These are phyloP conservation scores for Astragalus glycyphyllos DNA, from an alignment of 306 rosid species.

Conservation along the genomic window DNA sequence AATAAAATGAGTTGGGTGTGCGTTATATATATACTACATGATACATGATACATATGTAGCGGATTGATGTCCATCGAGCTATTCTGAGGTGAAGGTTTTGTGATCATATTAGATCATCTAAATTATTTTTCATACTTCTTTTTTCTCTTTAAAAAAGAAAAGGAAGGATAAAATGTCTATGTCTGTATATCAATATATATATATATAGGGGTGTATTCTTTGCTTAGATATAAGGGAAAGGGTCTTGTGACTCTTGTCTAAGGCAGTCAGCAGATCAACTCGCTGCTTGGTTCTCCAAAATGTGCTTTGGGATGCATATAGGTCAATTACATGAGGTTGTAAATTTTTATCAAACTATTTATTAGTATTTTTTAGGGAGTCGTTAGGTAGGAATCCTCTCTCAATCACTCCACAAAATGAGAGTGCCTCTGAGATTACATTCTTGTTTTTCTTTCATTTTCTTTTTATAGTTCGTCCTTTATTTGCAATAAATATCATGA, in stretches of 20 bases:
- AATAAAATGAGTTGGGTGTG: slow-evolving; percentile 45
- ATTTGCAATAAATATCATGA: slow-evolving; percentile 9
- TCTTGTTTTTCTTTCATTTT: not conserved
- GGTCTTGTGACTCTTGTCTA: not conserved
- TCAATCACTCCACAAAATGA: slow-evolving; percentile 5
- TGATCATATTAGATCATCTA: slow-evolving; percentile 34
- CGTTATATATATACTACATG: not conserved
- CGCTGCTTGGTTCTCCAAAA: slow-evolving; percentile 44
- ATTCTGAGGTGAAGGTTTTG: slow-evolving; percentile 42
- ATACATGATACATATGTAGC: not conserved
- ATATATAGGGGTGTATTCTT: slow-evolving; percentile 40
- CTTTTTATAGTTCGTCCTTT: not conserved
- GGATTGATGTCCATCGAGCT: not conserved
- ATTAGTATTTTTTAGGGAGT: slow-evolving; percentile 22
- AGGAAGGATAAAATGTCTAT: slow-evolving; percentile 35
- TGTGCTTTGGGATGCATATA: slow-evolving; percentile 40
- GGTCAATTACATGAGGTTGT: slow-evolving; percentile 43
- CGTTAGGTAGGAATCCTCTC: slow-evolving; percentile 41
- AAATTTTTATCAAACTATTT: slow-evolving; percentile 29
- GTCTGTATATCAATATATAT: not conserved
- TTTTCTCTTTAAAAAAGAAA: slow-evolving; percentile 28
- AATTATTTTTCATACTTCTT: slow-evolving; percentile 30
- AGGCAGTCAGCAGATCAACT: slow-evolving; percentile 3
- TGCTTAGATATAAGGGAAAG: slow-evolving; percentile 37
- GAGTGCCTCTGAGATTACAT: not conserved